Evolutionary conservation across 2,329 filamentous ascomycete species (phyloP).

Genomic region (Diaporthe sp.): DNA sequence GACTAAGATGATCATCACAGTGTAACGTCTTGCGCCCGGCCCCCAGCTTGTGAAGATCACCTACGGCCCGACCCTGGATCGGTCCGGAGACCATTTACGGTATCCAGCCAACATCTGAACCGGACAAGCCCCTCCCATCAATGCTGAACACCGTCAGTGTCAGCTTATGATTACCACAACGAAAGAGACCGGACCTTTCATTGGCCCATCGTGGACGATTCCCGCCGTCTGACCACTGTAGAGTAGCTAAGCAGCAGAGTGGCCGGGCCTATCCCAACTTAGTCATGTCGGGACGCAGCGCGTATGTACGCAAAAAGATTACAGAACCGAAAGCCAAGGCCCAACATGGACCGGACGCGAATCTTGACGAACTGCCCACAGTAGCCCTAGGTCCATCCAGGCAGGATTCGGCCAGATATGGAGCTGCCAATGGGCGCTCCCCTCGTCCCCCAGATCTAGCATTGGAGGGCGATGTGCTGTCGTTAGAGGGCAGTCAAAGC

Average conservation of each 20-base stretch:
- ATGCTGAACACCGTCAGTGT: not conserved
- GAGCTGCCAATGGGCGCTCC: conserved; percentile 59
- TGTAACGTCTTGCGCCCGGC: conserved; percentile 26
- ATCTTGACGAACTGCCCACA: conserved; percentile 53
- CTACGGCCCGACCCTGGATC: conserved; percentile 24
- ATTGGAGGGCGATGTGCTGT: conserved; percentile 49
- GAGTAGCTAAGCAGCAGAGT: not conserved
- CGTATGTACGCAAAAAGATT: conserved; percentile 71
- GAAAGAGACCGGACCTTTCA: not conserved
- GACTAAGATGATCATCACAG: conserved; percentile 11
- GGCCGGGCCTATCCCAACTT: not conserved
- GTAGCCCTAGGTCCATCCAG: conserved; percentile 46
- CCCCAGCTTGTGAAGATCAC: conserved; percentile 27
- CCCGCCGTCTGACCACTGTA: not conserved
- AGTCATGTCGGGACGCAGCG: conserved; percentile 70
- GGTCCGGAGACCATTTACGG: conserved; percentile 4
- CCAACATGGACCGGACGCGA: conserved; percentile 47
- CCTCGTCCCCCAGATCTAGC: conserved; percentile 61
- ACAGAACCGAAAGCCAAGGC: conserved; percentile 58
- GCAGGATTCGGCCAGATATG: conserved; percentile 56
- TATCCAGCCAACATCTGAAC: conserved; percentile 38
- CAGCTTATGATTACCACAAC: conserved; percentile 9
- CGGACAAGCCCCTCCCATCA: not conserved
- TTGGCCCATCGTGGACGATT: not conserved
- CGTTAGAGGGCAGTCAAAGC: conserved; percentile 53